A percentile compares a stretch with the other conserved stretches of the same genome.
Evolutionary conservation across 192 early-diverging fungal species (phyloP).

Genomic region (Spizellomyces sp.): DNA sequence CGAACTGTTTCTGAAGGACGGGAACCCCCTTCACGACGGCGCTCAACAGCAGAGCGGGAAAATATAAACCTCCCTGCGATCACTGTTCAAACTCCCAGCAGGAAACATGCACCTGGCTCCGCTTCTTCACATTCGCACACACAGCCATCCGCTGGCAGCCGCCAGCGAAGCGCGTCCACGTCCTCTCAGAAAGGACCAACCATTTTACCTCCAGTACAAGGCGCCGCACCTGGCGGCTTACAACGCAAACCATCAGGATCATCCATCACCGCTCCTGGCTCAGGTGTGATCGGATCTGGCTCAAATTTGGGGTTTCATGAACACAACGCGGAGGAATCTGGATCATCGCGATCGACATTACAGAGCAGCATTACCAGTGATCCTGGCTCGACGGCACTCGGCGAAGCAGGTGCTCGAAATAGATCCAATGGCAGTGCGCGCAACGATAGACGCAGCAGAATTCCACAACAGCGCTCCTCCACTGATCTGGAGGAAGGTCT

Average conservation of each 20-base stretch:
- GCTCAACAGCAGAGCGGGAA: not conserved
- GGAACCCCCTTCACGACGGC: not conserved
- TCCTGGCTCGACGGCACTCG: conserved; percentile 3
- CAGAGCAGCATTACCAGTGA: conserved; percentile 1
- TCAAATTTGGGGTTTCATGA: conserved; percentile 4
- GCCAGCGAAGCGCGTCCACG: conserved; percentile 19
- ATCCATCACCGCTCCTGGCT: not conserved
- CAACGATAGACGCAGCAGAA: not conserved
- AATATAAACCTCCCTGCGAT: not conserved
- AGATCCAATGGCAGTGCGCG: not conserved
- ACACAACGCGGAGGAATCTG: not conserved
- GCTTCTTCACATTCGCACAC: not conserved
- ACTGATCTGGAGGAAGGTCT: no score
- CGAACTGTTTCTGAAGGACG: conserved; percentile 8
- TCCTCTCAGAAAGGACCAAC: conserved; percentile 11
- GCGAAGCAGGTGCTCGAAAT: not conserved
- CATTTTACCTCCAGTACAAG: conserved; percentile 16
- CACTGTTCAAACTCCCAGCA: not conserved
- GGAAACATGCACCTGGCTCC: no score
- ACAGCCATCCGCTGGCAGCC: conserved; percentile 7
- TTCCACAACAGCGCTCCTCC: not conserved
- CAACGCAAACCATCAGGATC: conserved; percentile 6
- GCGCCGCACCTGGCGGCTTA: conserved; percentile 13
- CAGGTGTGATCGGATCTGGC: not conserved
- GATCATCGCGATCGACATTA: conserved; percentile 6